Conservation (phyloP, 208 protist genomes). For the Trypanosoma theileri region DNA sequence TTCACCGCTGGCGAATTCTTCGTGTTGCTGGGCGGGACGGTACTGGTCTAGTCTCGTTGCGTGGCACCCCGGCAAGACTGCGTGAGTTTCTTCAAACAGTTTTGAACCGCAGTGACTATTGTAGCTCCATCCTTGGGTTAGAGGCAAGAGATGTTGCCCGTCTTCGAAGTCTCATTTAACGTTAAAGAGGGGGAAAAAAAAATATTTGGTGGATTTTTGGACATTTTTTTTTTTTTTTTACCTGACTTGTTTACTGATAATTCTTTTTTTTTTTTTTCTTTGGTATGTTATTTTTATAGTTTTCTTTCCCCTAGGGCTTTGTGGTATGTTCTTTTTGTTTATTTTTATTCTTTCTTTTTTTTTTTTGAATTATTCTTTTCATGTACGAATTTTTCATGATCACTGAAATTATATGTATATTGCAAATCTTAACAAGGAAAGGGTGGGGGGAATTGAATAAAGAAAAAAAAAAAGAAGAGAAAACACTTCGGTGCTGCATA, state of each 20-base stretch:
- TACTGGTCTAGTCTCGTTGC: slow-evolving; percentile 38
- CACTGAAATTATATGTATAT: no score
- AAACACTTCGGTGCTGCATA: no score
- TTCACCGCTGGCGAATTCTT: slow-evolving; percentile 60
- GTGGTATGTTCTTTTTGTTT: background rate
- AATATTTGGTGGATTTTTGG: slow-evolving; percentile 3
- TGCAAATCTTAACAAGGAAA: no score
- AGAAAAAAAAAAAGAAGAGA: no score
- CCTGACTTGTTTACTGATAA: background rate
- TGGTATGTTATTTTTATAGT: background rate
- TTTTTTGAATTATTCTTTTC: background rate
- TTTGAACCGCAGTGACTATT: slow-evolving; percentile 45
- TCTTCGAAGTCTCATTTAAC: slow-evolving; percentile 58
- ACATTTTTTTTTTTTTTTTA: slow-evolving; percentile 10
- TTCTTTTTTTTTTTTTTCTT: slow-evolving; percentile 16
- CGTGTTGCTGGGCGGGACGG: slow-evolving; percentile 23
- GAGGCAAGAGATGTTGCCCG: slow-evolving; percentile 61
- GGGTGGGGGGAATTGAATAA: no score
- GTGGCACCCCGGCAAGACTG: slow-evolving; percentile 46
- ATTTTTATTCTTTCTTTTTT: slow-evolving; percentile 7
- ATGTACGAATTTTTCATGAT: background rate
- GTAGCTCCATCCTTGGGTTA: slow-evolving; percentile 49
- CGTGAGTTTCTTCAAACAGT: slow-evolving; percentile 50
- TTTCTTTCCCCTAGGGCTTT: background rate
- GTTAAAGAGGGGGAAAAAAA: background rate